A percentile compares a stretch with the other conserved stretches of the same genome.
These are phyloP conservation scores for Paramecium octaurelia DNA, from an alignment of 73 alveolate species.

Conservation along the genomic window DNA sequence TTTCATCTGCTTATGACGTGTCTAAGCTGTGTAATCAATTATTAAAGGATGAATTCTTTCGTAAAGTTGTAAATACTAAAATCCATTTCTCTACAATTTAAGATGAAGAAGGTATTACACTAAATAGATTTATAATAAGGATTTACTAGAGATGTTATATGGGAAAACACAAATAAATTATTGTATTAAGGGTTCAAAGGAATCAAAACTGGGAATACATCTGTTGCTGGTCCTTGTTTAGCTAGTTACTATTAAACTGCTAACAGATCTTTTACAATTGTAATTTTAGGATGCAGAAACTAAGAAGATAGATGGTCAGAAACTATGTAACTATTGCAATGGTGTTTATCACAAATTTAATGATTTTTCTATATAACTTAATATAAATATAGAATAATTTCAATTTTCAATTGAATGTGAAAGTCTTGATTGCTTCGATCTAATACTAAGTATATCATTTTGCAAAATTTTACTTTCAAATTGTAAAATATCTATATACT, in stretches of 20 bases:
- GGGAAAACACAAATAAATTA: slow-evolving; percentile 69
- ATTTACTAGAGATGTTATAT: slow-evolving; percentile 23
- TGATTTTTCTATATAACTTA: neutral
- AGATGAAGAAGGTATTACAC: slow-evolving; percentile 43
- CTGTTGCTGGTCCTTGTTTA: slow-evolving; percentile 70
- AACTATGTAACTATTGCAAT: slow-evolving; percentile 18
- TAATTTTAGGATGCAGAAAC: slow-evolving; percentile 54
- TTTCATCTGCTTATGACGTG: slow-evolving; percentile 77
- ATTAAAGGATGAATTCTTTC: slow-evolving; percentile 58
- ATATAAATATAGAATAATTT: neutral
- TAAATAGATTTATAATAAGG: neutral
- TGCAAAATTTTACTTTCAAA: neutral
- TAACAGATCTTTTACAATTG: slow-evolving; percentile 31
- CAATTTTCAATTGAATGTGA: neutral
- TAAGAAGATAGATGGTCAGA: slow-evolving; percentile 70
- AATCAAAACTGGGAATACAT: slow-evolving; percentile 69
- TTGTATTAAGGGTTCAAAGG: slow-evolving; percentile 64
- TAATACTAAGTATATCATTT: neutral
- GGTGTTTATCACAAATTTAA: slow-evolving; percentile 39
- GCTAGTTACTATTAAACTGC: slow-evolving; percentile 50
- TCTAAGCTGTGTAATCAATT: slow-evolving; percentile 74
- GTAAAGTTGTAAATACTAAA: slow-evolving; percentile 54
- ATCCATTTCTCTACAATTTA: slow-evolving; percentile 32
- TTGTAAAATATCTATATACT: neutral
- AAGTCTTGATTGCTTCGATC: neutral